phyloP scores from a whole-genome alignment of 306 rosid genomes.

The Vachellia pachyceras region DNA sequence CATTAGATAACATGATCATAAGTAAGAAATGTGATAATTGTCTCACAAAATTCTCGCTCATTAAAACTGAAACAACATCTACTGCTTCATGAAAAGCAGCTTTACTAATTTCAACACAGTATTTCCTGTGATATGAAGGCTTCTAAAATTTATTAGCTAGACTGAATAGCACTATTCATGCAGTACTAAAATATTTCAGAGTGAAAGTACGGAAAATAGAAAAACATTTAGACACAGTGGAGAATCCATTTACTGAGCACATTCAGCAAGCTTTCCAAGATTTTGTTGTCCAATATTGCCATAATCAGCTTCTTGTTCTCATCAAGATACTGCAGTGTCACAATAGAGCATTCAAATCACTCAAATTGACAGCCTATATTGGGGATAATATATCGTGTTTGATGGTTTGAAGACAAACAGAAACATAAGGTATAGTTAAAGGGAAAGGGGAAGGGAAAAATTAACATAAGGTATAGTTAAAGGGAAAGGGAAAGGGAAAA shows the following conservation, averaged over 20 bases:
- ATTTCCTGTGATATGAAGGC: not conserved
- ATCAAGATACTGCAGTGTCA: conserved; percentile 9
- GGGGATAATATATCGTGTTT: not conserved
- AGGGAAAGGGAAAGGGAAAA: not conserved
- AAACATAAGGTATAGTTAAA: not conserved
- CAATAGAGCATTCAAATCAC: not conserved
- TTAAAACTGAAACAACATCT: not conserved
- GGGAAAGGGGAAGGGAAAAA: too few relatives aligned
- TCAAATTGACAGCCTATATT: not conserved
- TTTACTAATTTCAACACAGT: not conserved
- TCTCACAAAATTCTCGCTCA: not conserved
- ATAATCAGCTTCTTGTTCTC: conserved; percentile 1
- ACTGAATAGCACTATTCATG: not conserved
- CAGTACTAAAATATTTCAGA: not conserved
- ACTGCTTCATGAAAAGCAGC: not conserved
- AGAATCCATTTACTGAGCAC: conserved; percentile 2
- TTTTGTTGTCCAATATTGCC: conserved; percentile 5
- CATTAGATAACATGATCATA: not conserved
- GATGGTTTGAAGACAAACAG: not conserved
- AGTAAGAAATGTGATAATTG: not conserved
- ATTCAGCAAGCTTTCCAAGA: conserved; percentile 6
- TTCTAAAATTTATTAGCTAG: not conserved
- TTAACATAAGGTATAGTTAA: too few relatives aligned
- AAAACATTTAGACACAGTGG: not conserved
- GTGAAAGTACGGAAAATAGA: not conserved